Conservation (phyloP, 2,329 filamentous ascomycete genomes). For the Colletotrichum aenigma region DNA sequence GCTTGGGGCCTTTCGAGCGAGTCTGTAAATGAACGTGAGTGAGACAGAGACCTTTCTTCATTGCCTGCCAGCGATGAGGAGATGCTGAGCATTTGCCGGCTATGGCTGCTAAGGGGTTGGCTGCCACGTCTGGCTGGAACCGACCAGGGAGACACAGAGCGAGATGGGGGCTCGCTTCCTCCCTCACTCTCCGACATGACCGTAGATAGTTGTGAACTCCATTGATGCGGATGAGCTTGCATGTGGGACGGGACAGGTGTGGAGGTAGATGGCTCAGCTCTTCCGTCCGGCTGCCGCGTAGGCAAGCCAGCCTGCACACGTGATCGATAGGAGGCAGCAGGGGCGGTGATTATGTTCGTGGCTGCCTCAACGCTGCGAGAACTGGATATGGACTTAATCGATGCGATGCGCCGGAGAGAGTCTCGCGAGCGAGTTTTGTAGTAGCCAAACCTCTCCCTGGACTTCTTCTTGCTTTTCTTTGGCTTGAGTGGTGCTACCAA, state of each 20-base stretch:
- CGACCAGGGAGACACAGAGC: slow-evolving; percentile 49
- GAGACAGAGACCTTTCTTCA: slow-evolving; percentile 43
- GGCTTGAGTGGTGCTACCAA: slow-evolving; percentile 60
- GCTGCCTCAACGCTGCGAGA: slow-evolving; percentile 54
- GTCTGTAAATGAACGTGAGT: slow-evolving; percentile 44
- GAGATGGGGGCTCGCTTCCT: slow-evolving; percentile 53
- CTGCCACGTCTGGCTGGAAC: slow-evolving; percentile 51
- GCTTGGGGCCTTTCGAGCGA: slow-evolving; percentile 56
- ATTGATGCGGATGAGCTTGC: slow-evolving; percentile 59
- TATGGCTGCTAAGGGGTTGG: slow-evolving; percentile 54
- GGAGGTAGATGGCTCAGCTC: slow-evolving; percentile 22
- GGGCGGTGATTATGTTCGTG: slow-evolving; percentile 40
- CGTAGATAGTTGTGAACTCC: slow-evolving; percentile 68
- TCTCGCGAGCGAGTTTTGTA: slow-evolving; percentile 57
- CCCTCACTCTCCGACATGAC: slow-evolving; percentile 67
- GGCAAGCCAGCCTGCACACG: slow-evolving; percentile 33
- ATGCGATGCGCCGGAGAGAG: slow-evolving; percentile 52
- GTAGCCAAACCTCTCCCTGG: slow-evolving; percentile 53
- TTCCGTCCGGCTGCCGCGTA: slow-evolving; percentile 31
- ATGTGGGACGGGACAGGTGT: slow-evolving; percentile 34
- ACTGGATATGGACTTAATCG: slow-evolving; percentile 60
- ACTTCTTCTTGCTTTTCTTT: slow-evolving; percentile 48
- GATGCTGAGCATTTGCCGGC: slow-evolving; percentile 61
- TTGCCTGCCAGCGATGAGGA: slow-evolving; percentile 55
- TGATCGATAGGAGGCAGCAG: slow-evolving; percentile 43